phyloP scores from a whole-genome alignment of 139 green algal species.

The Auxenochlorella pyrenoidosa region DNA sequence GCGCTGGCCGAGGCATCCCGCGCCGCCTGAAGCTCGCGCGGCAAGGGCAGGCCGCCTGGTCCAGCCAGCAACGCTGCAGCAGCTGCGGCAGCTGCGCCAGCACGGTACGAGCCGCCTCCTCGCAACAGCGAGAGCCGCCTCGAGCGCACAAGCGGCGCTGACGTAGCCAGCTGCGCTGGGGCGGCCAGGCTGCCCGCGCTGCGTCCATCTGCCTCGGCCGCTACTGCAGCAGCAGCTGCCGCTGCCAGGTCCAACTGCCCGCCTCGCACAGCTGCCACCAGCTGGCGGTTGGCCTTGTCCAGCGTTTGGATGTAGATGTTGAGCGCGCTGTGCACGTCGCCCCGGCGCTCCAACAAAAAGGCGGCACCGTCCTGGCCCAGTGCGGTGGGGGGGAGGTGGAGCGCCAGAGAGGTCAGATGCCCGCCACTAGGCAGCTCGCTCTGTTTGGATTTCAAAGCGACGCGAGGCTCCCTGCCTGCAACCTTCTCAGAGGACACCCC shows the following conservation, averaged over 20 bases:
- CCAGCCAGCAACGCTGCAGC: neutral
- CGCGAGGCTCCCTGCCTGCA: too few relatives aligned
- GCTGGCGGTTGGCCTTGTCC: slow-evolving; percentile 32
- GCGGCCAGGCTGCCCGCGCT: neutral
- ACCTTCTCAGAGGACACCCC: too few relatives aligned
- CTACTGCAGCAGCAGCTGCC: neutral
- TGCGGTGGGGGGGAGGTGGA: neutral
- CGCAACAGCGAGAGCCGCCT: neutral
- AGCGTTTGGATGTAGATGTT: slow-evolving; percentile 46
- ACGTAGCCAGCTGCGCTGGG: neutral
- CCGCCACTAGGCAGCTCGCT: too few relatives aligned
- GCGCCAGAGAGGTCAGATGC: neutral
- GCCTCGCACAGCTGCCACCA: slow-evolving; percentile 19
- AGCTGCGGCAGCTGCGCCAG: neutral
- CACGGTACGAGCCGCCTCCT: neutral
- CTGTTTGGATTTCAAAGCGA: too few relatives aligned
- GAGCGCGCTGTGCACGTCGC: slow-evolving; percentile 59
- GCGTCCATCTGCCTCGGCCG: neutral
- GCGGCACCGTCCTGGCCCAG: slow-evolving; percentile 42
- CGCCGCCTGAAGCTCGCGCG: slow-evolving; percentile 8
- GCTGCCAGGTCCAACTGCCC: slow-evolving; percentile 7
- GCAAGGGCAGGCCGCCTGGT: neutral
- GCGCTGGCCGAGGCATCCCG: neutral
- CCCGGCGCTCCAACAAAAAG: slow-evolving; percentile 71
- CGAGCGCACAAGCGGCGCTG: neutral